A percentile compares a stretch with the other conserved stretches of the same genome.
These are phyloP conservation scores for Chalciporus chontae DNA, from an alignment of 768 basidiomycete species.

Conservation along the genomic window DNA sequence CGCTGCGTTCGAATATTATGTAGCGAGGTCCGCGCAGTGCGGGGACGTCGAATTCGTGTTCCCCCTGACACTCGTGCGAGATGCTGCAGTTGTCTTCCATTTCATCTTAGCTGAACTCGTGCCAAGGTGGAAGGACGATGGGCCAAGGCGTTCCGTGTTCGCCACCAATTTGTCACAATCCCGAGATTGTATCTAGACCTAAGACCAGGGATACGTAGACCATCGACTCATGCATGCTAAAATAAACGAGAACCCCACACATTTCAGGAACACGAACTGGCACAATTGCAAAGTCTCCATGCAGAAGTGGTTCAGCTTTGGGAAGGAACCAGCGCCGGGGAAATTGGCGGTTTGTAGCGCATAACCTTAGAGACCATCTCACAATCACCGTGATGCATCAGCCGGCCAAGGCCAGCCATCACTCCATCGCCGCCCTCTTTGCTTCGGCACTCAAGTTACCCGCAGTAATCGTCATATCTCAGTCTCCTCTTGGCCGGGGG, in stretches of 20 bases:
- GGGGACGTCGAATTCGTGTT: background rate
- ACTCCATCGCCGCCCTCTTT: background rate
- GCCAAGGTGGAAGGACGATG: no score
- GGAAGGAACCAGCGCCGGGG: slow-evolving; percentile 18
- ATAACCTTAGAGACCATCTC: slow-evolving; percentile 9
- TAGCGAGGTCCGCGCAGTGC: slow-evolving; percentile 21
- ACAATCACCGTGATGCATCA: slow-evolving; percentile 9
- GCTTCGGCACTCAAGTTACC: background rate
- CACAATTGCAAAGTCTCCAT: background rate
- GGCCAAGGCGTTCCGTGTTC: no score
- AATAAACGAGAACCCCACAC: background rate
- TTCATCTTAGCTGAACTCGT: no score
- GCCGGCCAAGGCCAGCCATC: background rate
- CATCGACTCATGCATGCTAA: background rate
- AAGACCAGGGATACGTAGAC: no score
- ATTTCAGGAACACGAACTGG: slow-evolving; percentile 6
- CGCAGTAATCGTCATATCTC: background rate
- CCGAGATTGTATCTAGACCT: slow-evolving; percentile 9
- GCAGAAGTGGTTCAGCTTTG: slow-evolving; percentile 3
- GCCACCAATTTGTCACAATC: background rate
- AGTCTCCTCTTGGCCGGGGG: background rate
- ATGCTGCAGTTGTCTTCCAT: no score
- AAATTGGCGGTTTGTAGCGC: slow-evolving; percentile 3
- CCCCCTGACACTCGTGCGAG: no score
- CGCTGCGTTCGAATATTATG: slow-evolving; percentile 1